phyloP scores from a whole-genome alignment of 2,329 filamentous ascomycete genomes.

The Apiospora pterosperma region DNA sequence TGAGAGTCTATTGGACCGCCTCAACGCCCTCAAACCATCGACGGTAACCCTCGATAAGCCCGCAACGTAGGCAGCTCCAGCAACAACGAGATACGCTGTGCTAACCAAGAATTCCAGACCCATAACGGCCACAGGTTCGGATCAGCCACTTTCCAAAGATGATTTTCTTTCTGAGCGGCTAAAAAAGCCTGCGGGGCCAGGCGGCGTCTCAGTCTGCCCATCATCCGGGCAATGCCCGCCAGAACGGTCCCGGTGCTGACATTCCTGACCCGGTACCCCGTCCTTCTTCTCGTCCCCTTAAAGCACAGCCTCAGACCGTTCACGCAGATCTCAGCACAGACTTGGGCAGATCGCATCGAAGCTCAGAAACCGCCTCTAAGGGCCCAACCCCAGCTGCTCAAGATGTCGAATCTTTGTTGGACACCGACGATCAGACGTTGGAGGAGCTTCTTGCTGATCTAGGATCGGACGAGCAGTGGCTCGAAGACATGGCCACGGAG shows the following conservation, averaged over 20 bases:
- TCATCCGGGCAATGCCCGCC: neutral
- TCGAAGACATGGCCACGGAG: conserved; percentile 28
- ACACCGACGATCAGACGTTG: conserved; percentile 49
- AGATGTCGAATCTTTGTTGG: conserved; percentile 36
- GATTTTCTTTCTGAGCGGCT: conserved; percentile 51
- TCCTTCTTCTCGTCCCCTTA: conserved; percentile 15
- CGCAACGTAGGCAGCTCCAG: conserved; percentile 34
- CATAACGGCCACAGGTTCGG: conserved; percentile 37
- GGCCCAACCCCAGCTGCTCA: conserved; percentile 11
- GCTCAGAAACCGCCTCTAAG: conserved; percentile 4
- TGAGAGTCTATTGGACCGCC: conserved; percentile 47
- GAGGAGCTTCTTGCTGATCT: conserved; percentile 49
- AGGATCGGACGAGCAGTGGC: conserved; percentile 27
- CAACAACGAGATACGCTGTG: conserved; percentile 7
- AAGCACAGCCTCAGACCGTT: conserved; percentile 13
- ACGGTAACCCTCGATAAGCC: conserved; percentile 31
- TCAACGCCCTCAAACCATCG: conserved; percentile 48
- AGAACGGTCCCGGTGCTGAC: neutral
- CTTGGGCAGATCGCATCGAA: conserved; percentile 7
- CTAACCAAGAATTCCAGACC: conserved; percentile 14
- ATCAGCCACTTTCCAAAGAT: conserved; percentile 41
- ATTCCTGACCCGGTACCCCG: conserved; percentile 3
- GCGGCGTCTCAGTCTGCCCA: conserved; percentile 20
- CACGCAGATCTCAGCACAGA: conserved; percentile 2
- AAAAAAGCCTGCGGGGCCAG: conserved; percentile 45